Percentiles rank a stretch among this genome's conserved stretches.
Conservation (phyloP, 2,329 filamentous ascomycete genomes). For the Hypoxylon sp. region DNA sequence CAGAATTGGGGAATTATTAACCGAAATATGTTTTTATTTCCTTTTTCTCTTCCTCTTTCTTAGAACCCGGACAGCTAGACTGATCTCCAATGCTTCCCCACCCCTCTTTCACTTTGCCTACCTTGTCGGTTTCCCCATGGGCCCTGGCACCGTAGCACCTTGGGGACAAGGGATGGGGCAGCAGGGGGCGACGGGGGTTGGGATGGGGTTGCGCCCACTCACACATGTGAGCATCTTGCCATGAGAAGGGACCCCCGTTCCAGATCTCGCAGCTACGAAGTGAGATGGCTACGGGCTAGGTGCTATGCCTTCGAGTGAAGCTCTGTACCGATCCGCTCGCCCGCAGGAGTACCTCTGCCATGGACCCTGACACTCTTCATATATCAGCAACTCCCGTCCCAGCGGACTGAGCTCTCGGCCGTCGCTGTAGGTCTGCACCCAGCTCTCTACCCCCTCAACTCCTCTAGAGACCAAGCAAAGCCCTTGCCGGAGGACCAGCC, state of each 20-base stretch:
- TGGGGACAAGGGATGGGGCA: constrained; percentile 34
- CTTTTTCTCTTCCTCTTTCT: constrained; percentile 17
- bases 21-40: constrained; percentile 33
- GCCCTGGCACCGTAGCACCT: constrained; percentile 24
- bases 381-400: constrained; percentile 37
- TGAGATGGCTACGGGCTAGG: constrained; percentile 29
- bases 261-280: constrained; percentile 37
- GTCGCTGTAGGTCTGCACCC: constrained; percentile 9
- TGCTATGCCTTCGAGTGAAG: constrained; percentile 30
- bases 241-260: constrained; percentile 35
- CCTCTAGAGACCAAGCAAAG: constrained; percentile 13
- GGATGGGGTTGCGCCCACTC: constrained; percentile 37
- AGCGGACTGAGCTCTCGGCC: constrained; percentile 3
- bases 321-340: constrained; percentile 44
- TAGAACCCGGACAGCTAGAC: constrained; percentile 10
- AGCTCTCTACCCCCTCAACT: constrained; percentile 20
- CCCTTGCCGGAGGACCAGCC: constrained; percentile 11
- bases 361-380: constrained; percentile 30
- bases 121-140: constrained; percentile 30
- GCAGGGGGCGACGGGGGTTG: constrained; percentile 30
- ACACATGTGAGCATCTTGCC: constrained; percentile 39
- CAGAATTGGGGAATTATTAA: constrained; percentile 37
- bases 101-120: too few species aligned
- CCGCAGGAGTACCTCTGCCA: constrained; percentile 35
- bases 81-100: too few species aligned